Evolutionary conservation across 106 monocot species (phyloP), one percentile per base, ranked within the genome.

Genomic region (Apostasia ramifera): DNA sequence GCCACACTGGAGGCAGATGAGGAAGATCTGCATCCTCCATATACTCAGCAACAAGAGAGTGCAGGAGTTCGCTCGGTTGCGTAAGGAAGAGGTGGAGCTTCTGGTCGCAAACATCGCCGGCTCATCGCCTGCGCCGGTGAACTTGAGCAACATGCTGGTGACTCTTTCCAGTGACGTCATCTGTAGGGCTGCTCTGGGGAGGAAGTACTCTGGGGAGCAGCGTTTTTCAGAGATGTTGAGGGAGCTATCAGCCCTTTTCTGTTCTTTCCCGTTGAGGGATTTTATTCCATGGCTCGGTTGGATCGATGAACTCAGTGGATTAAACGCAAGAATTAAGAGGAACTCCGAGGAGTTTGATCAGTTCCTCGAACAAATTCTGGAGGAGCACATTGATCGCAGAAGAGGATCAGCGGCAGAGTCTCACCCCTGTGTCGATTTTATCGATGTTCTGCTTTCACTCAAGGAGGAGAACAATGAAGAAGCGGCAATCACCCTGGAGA

Each of bases 291-390:
- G 61, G 67, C 61, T 85, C 2, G 15, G 57, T 1, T 81, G 78
- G 81, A 7, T 81, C 3, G 85, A 81, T 57, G 11, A 14, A 48
- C 2, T 81, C 44, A 81, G 40, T 14, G 84, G 84, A 1, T 63
- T 85, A 26, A 53, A 84, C 37, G 54, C 55, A 2, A 85, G 74
- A 53, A 51, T 69, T 14, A 63, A 40, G 74, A 81, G 53, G 13
- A 66, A 54, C 49, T 58, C 57, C 7, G 7, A 1, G 4, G 26
- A 71, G 14, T 3, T 77, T 6, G 80, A 84, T 42, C 65, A 1
- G 1, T 70, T 80, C 55, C 10, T 73, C 1, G 80, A 81, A 41
- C 39, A 8, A 40, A 61, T 71, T 6, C 4, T 80, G 6, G 73
- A 73, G 13, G 80, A 80, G 1, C 80, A 73, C 12, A 37, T 56